Conservation (phyloP, 352 stramenopile species). For the Thraustotheca clavata region DNA sequence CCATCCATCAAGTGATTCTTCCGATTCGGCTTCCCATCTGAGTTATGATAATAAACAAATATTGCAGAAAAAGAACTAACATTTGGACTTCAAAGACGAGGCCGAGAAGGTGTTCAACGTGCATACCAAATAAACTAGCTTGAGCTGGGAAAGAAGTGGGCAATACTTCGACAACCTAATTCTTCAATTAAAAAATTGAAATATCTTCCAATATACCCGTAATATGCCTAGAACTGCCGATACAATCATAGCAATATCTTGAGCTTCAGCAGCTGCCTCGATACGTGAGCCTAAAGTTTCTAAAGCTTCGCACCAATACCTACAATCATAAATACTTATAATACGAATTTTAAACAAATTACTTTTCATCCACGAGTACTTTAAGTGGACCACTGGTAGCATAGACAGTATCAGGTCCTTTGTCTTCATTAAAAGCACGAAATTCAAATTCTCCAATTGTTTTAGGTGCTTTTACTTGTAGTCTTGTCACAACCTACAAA, state of each 20-base stretch:
- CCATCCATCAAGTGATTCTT: not conserved
- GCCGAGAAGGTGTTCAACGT: conserved; percentile 1
- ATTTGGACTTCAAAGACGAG: not conserved
- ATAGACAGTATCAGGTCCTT: conserved; percentile 28
- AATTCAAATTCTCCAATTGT: conserved; percentile 79
- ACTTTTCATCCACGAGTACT: conserved; percentile 17
- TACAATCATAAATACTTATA: conserved; percentile 34
- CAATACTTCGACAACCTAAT: conserved; percentile 11
- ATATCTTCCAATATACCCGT: not conserved
- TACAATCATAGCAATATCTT: not conserved
- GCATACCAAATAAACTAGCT: not conserved
- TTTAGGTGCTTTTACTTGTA: conserved; percentile 70
- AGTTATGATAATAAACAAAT: not conserved
- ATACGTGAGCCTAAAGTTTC: not conserved
- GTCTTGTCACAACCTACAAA: conserved; percentile 51
- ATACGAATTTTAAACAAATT: conserved; percentile 22
- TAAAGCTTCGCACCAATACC: not conserved
- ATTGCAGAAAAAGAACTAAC: not conserved
- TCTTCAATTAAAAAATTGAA: not conserved
- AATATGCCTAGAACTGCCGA: conserved; percentile 10
- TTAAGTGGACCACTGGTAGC: conserved; percentile 24
- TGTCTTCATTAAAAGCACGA: conserved; percentile 61
- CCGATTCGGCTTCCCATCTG: conserved; percentile 7
- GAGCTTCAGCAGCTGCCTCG: not conserved
- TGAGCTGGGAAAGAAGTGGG: conserved; percentile 9